Evolutionary conservation across 208 protist genomes (phyloP), one percentile per base, ranked within the genome.

Genomic region (Naegleria lovaniensis): DNA sequence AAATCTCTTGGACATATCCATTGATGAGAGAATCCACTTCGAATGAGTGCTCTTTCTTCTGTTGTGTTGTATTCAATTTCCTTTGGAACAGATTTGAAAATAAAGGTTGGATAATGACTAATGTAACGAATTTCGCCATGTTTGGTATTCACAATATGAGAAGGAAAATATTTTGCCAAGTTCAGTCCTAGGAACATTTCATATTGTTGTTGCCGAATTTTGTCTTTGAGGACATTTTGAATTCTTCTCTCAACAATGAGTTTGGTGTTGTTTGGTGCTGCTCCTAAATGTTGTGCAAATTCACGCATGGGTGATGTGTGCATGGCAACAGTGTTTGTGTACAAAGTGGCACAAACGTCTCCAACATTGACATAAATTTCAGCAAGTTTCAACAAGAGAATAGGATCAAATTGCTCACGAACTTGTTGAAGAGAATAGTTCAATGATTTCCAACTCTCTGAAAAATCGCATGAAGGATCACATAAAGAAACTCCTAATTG

Each of bases 291-390:
- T 79, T 39, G 38, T n/a, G 87, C 36, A 11, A 79, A 83, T 29
- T 90, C 52, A 75, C 97, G 94, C 58, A 98, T 95, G 59, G 97
- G 94, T 90, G 95, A 95, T 83, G 95, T 95, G 91, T 98, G 96
- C 96, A 98, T 97, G 0, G 97, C 97, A 13, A 94, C 94, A 15
- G 97, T 97, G 90, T 95, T 97, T n/a, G 96, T 98, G 92, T 97
- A 98, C 33, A 98, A 89, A 91, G 94, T 94, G 3, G 96, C 95
- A 41, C 97, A 95, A 79, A 95, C 95, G 92, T 98, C 97, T 36
- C 97, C 97, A 91, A 96, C 97, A 88, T 95, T 90, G 6, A 97
- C 94, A 85, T 95, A 96, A 4, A 97, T 90, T 91, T 95, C 94
- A 25, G 95, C 94, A 4, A 97, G 84, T 4, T 93, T 92, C 16